Evolutionary conservation across 2,329 filamentous ascomycete species (phyloP).

Genomic region (Lachnellula subtilissima): DNA sequence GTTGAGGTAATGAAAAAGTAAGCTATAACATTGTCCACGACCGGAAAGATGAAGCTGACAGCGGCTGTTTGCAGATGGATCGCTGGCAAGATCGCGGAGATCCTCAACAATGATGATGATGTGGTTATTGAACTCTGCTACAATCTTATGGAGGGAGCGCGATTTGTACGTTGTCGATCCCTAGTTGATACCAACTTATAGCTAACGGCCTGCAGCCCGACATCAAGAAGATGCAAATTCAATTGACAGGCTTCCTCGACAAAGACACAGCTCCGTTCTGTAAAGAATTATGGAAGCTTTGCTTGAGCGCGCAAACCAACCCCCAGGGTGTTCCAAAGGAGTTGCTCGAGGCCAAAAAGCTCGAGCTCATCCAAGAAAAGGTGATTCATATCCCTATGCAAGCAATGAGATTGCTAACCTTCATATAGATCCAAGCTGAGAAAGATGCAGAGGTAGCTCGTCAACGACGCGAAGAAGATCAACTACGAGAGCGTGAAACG

Average conservation of each 20-base stretch:
- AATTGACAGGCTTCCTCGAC: constrained; percentile 90
- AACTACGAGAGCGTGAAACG: constrained; percentile 66
- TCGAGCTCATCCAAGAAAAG: constrained; percentile 92
- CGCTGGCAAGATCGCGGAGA: constrained; percentile 76
- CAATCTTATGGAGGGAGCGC: constrained; percentile 65
- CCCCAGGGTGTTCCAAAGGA: constrained; percentile 91
- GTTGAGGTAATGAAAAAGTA: constrained; percentile 97
- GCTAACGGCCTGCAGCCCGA: constrained; percentile 62
- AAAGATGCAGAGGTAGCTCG: constrained; percentile 72
- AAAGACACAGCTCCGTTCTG: constrained; percentile 87
- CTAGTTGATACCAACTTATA: background rate
- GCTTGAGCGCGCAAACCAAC: constrained; percentile 83
- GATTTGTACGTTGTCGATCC: constrained; percentile 57
- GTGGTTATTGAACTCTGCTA: constrained; percentile 85
- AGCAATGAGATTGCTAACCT: constrained; percentile 10
- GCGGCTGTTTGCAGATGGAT: constrained; percentile 68
- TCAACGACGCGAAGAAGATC: constrained; percentile 64
- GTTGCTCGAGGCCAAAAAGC: constrained; percentile 90
- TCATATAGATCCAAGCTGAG: constrained; percentile 70
- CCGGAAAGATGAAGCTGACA: constrained; percentile 13
- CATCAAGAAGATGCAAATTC: constrained; percentile 91
- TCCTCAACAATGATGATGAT: constrained; percentile 90
- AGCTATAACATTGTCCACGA: constrained; percentile 32
- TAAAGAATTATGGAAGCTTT: constrained; percentile 88
- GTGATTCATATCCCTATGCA: constrained; percentile 42